Evolutionary conservation across 805 yeast species (phyloP).

Genomic region (Yarrowia yakushimensis): DNA sequence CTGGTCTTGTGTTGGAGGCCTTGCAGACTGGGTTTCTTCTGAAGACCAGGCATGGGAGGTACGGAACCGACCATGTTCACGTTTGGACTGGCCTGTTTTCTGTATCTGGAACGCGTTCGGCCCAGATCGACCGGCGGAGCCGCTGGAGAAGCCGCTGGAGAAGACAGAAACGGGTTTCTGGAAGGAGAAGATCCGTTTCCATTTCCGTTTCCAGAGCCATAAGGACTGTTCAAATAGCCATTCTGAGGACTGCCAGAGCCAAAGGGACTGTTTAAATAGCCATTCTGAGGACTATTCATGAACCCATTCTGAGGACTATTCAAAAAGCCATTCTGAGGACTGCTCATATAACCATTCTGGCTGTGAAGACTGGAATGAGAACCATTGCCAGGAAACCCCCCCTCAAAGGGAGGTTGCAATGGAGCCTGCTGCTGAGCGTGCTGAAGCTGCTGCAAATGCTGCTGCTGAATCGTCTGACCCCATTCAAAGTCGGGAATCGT

Average conservation of each 20-base stretch:
- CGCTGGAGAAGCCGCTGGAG: not conserved
- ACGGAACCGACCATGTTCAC: not conserved
- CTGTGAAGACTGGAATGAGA: not conserved
- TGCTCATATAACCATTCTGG: not conserved
- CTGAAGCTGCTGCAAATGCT: conserved; percentile 6
- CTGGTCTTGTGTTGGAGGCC: not conserved
- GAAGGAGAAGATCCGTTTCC: not conserved
- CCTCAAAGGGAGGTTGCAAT: not conserved
- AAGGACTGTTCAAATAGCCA: not conserved
- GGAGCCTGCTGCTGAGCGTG: not conserved
- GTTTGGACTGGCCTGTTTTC: conserved; percentile 4
- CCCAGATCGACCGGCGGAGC: not conserved
- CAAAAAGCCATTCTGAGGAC: not conserved
- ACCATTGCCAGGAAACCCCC: not conserved
- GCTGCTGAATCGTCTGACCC: not conserved
- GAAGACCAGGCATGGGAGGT: not conserved
- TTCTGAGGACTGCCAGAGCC: not conserved
- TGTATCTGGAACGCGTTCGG: not conserved
- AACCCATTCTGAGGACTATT: not conserved
- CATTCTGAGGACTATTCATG: not conserved
- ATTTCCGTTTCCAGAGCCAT: not conserved
- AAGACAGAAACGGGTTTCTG: not conserved
- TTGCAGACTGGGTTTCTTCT: not conserved
- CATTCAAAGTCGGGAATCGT: conserved; percentile 15
- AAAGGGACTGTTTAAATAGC: not conserved